phyloP scores from a whole-genome alignment of 805 yeast genomes.

The Candida pseudoglaebosa region DNA sequence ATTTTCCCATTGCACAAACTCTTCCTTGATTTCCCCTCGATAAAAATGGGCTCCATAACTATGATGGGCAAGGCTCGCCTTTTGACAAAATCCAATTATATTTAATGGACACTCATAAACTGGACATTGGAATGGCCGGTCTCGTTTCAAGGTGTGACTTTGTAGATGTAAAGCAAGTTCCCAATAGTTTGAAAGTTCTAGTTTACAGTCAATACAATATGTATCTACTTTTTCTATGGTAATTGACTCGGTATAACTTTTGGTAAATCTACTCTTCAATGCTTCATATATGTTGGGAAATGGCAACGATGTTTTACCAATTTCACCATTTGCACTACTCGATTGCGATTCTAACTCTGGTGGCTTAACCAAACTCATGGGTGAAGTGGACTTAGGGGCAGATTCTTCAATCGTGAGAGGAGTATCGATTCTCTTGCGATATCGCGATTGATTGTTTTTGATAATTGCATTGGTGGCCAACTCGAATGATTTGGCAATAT shows the following conservation, averaged over 20 bases:
- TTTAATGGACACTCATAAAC: slow-evolving; percentile 26
- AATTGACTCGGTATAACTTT: background rate
- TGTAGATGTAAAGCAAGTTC: slow-evolving; percentile 1
- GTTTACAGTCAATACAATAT: slow-evolving; percentile 1
- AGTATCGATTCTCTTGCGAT: background rate
- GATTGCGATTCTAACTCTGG: background rate
- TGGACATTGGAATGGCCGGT: slow-evolving; percentile 20
- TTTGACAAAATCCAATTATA: slow-evolving; percentile 26
- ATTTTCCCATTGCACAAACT: slow-evolving; percentile 3
- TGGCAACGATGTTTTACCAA: background rate
- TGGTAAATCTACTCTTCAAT: background rate
- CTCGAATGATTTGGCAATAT: slow-evolving; percentile 2
- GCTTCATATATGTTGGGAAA: background rate
- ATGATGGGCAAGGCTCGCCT: slow-evolving; percentile 27
- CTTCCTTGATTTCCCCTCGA: slow-evolving; percentile 7
- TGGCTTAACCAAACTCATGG: background rate
- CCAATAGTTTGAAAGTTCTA: slow-evolving; percentile 1
- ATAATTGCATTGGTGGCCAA: slow-evolving; percentile 2
- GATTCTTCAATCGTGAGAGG: background rate
- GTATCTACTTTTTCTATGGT: slow-evolving; percentile 3
- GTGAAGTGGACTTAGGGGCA: background rate
- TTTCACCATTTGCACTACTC: background rate
- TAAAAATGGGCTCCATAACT: slow-evolving; percentile 21
- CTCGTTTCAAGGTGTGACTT: background rate
- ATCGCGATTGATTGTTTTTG: background rate